These are phyloP conservation scores for Trichoderma gracile DNA, from an alignment of 2,329 filamentous ascomycete species.

Conservation along the genomic window DNA sequence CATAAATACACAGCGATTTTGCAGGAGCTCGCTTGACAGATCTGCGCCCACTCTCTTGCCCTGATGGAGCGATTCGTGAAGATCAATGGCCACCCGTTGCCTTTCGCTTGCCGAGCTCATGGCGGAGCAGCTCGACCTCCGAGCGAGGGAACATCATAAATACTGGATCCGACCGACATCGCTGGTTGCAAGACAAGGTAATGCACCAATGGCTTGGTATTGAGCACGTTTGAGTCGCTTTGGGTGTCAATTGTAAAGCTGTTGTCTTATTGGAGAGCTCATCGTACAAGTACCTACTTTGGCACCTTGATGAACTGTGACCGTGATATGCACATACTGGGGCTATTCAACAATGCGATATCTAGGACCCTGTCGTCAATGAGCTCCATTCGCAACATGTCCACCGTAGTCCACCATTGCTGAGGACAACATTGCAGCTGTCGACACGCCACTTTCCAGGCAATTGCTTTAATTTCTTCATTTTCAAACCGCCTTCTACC, in stretches of 20 bases:
- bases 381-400: neutral
- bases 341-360: conserved; percentile 30
- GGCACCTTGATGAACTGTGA: neutral
- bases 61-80: neutral
- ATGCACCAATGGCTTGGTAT: neutral
- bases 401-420: neutral
- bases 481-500: neutral
- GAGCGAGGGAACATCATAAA: conserved; percentile 5
- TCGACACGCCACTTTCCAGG: neutral
- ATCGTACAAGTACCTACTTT: no score
- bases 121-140: neutral
- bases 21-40: neutral
- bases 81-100: neutral
- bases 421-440: neutral
- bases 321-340: conserved; percentile 28
- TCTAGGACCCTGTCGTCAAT: neutral
- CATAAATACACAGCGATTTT: neutral
- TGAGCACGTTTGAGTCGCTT: neutral
- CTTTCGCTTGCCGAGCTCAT: neutral
- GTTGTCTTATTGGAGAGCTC: neutral
- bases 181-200: neutral
- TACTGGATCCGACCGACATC: neutral
- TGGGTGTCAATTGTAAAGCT: neutral
- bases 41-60: neutral
- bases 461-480: neutral